Conservation (phyloP, 495 filamentous ascomycete species). For the Penicillium canescens region DNA sequence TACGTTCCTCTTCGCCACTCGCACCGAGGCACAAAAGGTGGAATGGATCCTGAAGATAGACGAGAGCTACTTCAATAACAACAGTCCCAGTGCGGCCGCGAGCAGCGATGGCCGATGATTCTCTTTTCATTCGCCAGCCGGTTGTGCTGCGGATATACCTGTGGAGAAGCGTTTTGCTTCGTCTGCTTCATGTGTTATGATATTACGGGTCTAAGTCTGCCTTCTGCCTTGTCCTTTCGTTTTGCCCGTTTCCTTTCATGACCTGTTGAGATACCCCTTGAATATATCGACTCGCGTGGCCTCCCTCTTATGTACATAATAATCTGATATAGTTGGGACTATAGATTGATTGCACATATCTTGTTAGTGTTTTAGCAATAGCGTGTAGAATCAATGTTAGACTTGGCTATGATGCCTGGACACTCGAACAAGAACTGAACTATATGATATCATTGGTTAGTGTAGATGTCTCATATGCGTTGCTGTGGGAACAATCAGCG, state of each 20-base stretch:
- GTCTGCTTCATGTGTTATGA: conserved; percentile 24
- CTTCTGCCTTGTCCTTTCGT: conserved; percentile 16
- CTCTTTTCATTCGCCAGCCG: neutral
- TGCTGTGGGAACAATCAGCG: conserved; percentile 23
- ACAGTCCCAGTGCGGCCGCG: conserved; percentile 26
- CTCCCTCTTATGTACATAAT: conserved; percentile 45
- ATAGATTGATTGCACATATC: conserved; percentile 29
- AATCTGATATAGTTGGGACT: conserved; percentile 30
- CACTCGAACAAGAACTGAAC: no score
- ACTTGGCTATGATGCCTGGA: no score
- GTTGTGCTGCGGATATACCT: neutral
- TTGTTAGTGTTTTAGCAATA: conserved; percentile 7
- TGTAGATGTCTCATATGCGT: neutral
- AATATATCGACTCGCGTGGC: conserved; percentile 41
- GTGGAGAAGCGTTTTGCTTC: conserved; percentile 5
- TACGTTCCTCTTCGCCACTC: conserved; percentile 89
- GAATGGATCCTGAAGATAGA: conserved; percentile 91
- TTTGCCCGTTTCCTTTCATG: conserved; percentile 18
- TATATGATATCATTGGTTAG: no score
- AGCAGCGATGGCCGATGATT: conserved; percentile 25
- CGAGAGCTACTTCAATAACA: conserved; percentile 54
- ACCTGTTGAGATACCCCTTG: conserved; percentile 38
- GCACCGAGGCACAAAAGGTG: conserved; percentile 83
- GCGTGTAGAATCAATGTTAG: neutral
- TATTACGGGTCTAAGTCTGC: conserved; percentile 16